Percentiles rank a stretch among this genome's conserved stretches.
phyloP scores from a whole-genome alignment of 345 rosid genomes.

The Euphorbia pulcherrima region DNA sequence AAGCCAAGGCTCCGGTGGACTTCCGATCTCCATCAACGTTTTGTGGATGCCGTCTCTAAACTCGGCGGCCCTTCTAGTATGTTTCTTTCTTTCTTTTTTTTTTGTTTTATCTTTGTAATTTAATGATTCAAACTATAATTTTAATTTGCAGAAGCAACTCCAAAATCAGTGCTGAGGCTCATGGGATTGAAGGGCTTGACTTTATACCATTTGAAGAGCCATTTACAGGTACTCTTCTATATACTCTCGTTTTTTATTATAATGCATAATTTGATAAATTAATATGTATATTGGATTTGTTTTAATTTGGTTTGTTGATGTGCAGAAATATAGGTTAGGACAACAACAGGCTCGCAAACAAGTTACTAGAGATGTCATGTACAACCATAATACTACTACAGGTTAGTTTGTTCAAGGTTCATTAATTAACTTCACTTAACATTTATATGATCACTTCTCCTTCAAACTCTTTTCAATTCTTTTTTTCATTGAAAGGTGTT shows the following conservation, averaged over 20 bases:
- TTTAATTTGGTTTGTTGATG: neutral
- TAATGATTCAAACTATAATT: neutral
- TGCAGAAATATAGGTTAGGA: constrained; percentile 82
- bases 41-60: constrained; percentile 61
- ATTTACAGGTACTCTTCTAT: constrained; percentile 59
- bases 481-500: no score
- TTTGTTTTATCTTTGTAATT: neutral
- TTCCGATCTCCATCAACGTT: constrained; percentile 59
- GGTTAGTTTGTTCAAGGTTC: constrained; percentile 24
- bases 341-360: constrained; percentile 54
- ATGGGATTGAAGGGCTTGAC: constrained; percentile 97
- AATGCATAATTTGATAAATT: no score
- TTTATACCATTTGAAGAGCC: constrained; percentile 87
- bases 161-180: constrained; percentile 71
- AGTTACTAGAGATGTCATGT: constrained; percentile 27
- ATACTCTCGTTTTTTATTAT: neutral
- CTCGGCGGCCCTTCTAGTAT: constrained; percentile 72
- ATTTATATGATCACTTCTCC: no score
- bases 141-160: constrained; percentile 70
- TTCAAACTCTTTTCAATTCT: no score
- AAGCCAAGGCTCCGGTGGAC: constrained; percentile 80
- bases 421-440: no score
- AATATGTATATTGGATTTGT: neutral
- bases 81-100: neutral
- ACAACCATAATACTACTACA: constrained; percentile 31